These are phyloP conservation scores for Xylariaceae sp. DNA, from an alignment of 2,329 filamentous ascomycete genomes.

Conservation along the genomic window DNA sequence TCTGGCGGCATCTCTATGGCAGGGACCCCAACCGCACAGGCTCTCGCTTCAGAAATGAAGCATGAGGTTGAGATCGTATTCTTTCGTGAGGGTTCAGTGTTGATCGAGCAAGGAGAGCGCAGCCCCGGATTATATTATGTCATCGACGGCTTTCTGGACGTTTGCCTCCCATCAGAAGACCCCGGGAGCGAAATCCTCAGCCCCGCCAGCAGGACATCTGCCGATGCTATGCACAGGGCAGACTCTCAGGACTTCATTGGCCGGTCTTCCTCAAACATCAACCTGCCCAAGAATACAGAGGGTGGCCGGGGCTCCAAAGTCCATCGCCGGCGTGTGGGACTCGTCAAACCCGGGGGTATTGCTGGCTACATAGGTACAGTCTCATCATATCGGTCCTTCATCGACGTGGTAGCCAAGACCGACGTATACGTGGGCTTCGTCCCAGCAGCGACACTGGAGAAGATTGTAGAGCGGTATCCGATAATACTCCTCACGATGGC, in stretches of 20 bases:
- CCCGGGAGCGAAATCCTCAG: constrained; percentile 33
- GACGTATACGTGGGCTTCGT: constrained; percentile 97
- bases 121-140: constrained; percentile 97
- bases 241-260: constrained; percentile 17
- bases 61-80: constrained; percentile 96
- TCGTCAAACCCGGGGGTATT: constrained; percentile 90
- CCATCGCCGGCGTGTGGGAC: constrained; percentile 63
- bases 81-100: constrained; percentile 87
- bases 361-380: constrained; percentile 93
- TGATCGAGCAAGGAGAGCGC: constrained; percentile 95
- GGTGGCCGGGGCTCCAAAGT: constrained; percentile 37
- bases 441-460: constrained; percentile 74
- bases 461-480: constrained; percentile 87
- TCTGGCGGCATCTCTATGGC: constrained; percentile 58
- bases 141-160: constrained; percentile 92
- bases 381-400: constrained; percentile 91
- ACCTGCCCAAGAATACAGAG: constrained; percentile 21
- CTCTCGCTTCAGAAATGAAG: constrained; percentile 69
- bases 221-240: constrained; percentile 27
- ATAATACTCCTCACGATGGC: constrained; percentile 93
- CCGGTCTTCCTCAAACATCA: constrained; percentile 10
- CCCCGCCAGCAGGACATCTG: constrained; percentile 26
- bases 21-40: constrained; percentile 56
- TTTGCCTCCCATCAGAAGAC: constrained; percentile 73
- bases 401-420: constrained; percentile 93